Base-by-base conservation (phyloP, 345 rosid species). In the Arabidopsis arenosa region DNA sequence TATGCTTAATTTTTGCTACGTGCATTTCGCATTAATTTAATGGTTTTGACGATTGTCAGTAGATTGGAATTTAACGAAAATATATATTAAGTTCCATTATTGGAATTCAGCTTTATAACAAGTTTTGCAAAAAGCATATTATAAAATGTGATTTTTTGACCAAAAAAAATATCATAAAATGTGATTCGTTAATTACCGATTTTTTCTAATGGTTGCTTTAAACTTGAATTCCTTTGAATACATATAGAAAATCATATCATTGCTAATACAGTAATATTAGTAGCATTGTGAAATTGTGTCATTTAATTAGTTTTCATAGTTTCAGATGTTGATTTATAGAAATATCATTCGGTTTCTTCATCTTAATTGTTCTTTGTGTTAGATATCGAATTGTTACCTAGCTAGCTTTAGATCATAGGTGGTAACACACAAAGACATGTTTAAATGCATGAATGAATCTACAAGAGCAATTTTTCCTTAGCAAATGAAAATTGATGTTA, bases 1-100 rank as follows among this genome's bases (percentile, higher is more conserved):
- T 70, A 10, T 54, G 71, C 30, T 45, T 18, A 18, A 18, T 18
- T 76, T 55, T 54, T 70, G 61, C 60, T 70, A 63, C 76, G 44
- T 70, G 80, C 54, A 70, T 63, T 70, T 30, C 54, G 39, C 54
- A 63, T 57, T 64, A 55, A 63, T 63, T 70, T 70, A 69, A 47
- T 70, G 54, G 37, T 64, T 77, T 77, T 37, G 66, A 70, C 66
- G 30, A 64, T 66, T 70, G 67, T 77, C 55, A 70, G 51, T 63
- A 44, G 9, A 35, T 15, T 36, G 5, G 21, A 3, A 23, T 66
- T 57, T 45, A 56, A 74, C 23, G 11, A 55, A 17, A 60, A 41
- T 18, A 14, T 11, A 18, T 33, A 6, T 3, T 6, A 10, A n/a
- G 32, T 56, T 47, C 9, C 14, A n/a, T 37, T 36, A 33, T 33